Percentiles rank a stretch among this genome's conserved stretches.
phyloP scores from a whole-genome alignment of 1,284 basidiomycete genomes.

The Gomphus bonarii region DNA sequence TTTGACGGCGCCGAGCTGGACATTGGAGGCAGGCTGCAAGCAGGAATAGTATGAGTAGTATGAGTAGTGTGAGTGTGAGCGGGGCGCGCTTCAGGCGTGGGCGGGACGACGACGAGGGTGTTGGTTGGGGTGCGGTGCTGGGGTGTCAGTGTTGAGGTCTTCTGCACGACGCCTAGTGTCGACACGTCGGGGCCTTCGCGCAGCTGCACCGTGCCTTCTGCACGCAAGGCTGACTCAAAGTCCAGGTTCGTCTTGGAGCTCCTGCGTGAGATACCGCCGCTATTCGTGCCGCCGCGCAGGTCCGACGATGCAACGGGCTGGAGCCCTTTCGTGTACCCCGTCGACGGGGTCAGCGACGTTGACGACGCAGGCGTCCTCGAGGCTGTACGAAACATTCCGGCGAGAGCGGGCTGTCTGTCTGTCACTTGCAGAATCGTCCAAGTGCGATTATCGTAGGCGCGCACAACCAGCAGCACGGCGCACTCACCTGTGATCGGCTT shows the following conservation, averaged over 20 bases:
- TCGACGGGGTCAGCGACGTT: constrained; percentile 23
- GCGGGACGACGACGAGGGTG: constrained; percentile 36
- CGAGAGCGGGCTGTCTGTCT: constrained; percentile 16
- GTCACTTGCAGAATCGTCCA: not conserved
- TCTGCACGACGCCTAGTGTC: constrained; percentile 40
- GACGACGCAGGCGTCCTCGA: constrained; percentile 36
- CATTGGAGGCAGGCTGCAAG: too few relatives aligned
- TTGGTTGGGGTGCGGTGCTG: constrained; percentile 8
- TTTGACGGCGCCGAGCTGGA: not conserved
- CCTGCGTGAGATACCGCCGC: constrained; percentile 31
- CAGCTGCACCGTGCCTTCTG: constrained; percentile 53
- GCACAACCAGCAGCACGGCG: not conserved
- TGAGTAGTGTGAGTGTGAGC: not conserved
- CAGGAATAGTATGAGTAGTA: too few relatives aligned
- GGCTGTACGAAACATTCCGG: constrained; percentile 30
- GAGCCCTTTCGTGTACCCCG: constrained; percentile 21
- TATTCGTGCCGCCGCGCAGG: constrained; percentile 31
- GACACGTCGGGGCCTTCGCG: constrained; percentile 60
- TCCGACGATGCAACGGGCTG: constrained; percentile 40
- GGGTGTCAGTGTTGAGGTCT: constrained; percentile 23
- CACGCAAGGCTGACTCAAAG: constrained; percentile 63
- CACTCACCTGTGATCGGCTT: not conserved
- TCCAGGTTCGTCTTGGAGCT: constrained; percentile 64
- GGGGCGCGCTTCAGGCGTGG: constrained; percentile 36
- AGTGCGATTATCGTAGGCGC: not conserved